Evolutionary conservation across 2,329 filamentous ascomycete genomes (phyloP).

Genomic region (Colletotrichum filicis): DNA sequence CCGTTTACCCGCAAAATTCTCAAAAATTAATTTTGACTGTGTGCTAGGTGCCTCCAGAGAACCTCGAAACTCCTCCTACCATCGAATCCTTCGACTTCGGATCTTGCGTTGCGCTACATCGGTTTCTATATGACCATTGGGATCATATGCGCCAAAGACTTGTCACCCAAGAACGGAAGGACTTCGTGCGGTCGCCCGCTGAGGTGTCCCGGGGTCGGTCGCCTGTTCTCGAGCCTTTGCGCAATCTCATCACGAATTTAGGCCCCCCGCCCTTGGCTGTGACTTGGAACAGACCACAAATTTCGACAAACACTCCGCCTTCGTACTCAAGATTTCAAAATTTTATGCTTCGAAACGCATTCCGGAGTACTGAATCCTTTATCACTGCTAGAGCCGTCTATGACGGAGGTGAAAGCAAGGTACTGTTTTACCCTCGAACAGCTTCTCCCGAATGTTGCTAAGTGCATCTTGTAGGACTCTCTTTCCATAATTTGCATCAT

Average conservation of each 20-base stretch:
- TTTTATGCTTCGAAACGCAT: conserved; percentile 78
- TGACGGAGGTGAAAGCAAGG: conserved; percentile 77
- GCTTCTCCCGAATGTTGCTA: neutral
- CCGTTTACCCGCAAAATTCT: neutral
- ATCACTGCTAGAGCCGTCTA: conserved; percentile 74
- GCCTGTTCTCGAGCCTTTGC: conserved; percentile 68
- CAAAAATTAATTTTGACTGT: neutral
- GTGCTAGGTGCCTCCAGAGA: conserved; percentile 58
- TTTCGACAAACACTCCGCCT: conserved; percentile 71
- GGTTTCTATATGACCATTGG: conserved; percentile 79
- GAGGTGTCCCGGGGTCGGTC: conserved; percentile 64
- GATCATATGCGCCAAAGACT: conserved; percentile 75
- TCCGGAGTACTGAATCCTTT: conserved; percentile 72
- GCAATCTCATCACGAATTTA: conserved; percentile 72
- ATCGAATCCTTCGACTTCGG: conserved; percentile 74
- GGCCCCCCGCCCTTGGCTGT: conserved; percentile 75
- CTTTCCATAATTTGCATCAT: conserved; percentile 77
- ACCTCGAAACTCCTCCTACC: conserved; percentile 51
- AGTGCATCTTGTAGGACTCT: conserved; percentile 60
- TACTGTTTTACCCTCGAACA: conserved; percentile 37
- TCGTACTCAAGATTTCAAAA: conserved; percentile 77
- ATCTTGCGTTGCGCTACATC: conserved; percentile 75
- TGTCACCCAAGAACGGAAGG: conserved; percentile 67
- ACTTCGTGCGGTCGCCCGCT: conserved; percentile 64
- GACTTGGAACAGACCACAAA: conserved; percentile 75